Conservation (phyloP, 2,329 filamentous ascomycete genomes). For the Cladosporium sp. region DNA sequence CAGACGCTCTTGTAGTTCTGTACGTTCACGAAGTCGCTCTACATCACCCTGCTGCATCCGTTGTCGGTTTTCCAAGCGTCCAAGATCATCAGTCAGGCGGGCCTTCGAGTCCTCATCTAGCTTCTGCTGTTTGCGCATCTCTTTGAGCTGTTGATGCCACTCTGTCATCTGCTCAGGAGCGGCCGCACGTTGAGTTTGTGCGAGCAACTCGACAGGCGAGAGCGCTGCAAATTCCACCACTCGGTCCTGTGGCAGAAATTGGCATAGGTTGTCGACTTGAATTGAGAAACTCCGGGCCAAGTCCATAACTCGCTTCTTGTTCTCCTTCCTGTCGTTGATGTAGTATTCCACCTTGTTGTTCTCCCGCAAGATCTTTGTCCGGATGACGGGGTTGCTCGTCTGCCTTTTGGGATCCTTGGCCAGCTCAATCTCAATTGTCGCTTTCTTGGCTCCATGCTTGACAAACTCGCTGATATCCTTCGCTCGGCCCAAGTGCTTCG, state of each 20-base stretch:
- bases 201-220: constrained; percentile 75
- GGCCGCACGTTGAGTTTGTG: constrained; percentile 84
- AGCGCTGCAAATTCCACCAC: constrained; percentile 91
- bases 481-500: constrained; percentile 80
- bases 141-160: constrained; percentile 75
- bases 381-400: constrained; percentile 69
- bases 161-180: constrained; percentile 77
- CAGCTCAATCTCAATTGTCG: constrained; percentile 87
- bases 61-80: constrained; percentile 71
- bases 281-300: constrained; percentile 75
- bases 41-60: constrained; percentile 76
- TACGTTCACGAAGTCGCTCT: constrained; percentile 74
- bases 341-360: constrained; percentile 79
- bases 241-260: constrained; percentile 93
- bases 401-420: constrained; percentile 60
- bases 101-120: constrained; percentile 51
- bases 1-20: constrained; percentile 65
- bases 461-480: constrained; percentile 86
- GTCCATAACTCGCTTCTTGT: constrained; percentile 63
- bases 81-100: constrained; percentile 62
- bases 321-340: constrained; percentile 65
- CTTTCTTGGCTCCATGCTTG: constrained; percentile 78
- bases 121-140: constrained; percentile 69
- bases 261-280: constrained; percentile 95
- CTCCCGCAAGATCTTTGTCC: constrained; percentile 74